These are phyloP conservation scores for Cladosporium halotolerans DNA, from an alignment of 2,329 filamentous ascomycete genomes.

Conservation along the genomic window DNA sequence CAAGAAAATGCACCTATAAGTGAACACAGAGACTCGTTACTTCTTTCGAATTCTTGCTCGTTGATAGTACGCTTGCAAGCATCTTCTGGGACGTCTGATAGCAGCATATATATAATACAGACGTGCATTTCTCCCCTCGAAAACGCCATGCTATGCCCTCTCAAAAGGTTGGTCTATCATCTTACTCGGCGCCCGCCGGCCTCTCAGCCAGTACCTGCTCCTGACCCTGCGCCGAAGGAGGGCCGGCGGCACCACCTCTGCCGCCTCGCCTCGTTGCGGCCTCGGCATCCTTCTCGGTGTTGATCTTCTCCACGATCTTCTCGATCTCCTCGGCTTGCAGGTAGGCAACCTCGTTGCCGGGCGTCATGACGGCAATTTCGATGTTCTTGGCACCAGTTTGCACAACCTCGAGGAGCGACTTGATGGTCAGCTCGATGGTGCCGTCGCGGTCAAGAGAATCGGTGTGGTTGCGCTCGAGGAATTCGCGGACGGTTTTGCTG, in stretches of 20 bases:
- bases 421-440: slow-evolving; percentile 94
- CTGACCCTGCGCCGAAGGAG: slow-evolving; percentile 21
- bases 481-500: slow-evolving; percentile 97
- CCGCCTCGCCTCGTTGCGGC: slow-evolving; percentile 90
- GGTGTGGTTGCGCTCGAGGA: slow-evolving; percentile 98
- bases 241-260: slow-evolving; percentile 29
- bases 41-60: not conserved
- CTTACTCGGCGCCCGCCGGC: slow-evolving; percentile 24
- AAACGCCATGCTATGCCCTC: slow-evolving; percentile 10
- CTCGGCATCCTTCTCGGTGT: slow-evolving; percentile 98
- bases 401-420: slow-evolving; percentile 94
- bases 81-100: not conserved
- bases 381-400: slow-evolving; percentile 99
- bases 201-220: slow-evolving; percentile 31
- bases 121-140: slow-evolving; percentile 1
- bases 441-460: slow-evolving; percentile 94
- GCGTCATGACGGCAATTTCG: slow-evolving; percentile 96
- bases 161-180: not conserved
- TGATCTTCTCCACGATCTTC: slow-evolving; percentile 95
- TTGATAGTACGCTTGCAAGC: not conserved
- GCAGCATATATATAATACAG: slow-evolving; percentile 9
- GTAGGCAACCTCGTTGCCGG: slow-evolving; percentile 86
- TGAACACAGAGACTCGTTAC: not conserved
- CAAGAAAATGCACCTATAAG: not conserved
- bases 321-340: slow-evolving; percentile 94